Base-by-base conservation (phyloP, 345 rosid genomes). In the Euphorbia pulcherrima region DNA sequence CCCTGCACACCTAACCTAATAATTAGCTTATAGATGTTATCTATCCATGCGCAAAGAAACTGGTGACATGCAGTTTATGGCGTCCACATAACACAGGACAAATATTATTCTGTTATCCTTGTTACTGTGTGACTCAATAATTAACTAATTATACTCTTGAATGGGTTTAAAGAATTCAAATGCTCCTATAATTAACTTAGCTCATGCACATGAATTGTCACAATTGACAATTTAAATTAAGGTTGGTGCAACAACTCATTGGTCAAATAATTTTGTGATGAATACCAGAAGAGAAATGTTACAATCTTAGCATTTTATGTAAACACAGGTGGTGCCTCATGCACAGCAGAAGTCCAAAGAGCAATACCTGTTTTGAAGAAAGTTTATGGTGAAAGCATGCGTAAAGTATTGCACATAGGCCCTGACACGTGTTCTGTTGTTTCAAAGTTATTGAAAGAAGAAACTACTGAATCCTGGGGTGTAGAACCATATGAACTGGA, bases 401-500 rank as follows among this genome's bases (percentile, higher is more conserved):
- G 51, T 72, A 92, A 88, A 78, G 96, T 95, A 68, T 76, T 95
- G 83, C 97, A 95, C 30, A 83, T 95, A 27, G 99, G 99, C 50
- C 99, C 99, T 52, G 97, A 95, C 60, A 77, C 97, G 62, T 95
- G 99, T 74, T 83, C 97, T 8, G 88, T 88, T 71, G 96, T 92
- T 69, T 88, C 97, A 54, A 80, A 75, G 64, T 82, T 95, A 51
- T 74, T 90, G 71, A 87, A 90, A 82, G 97, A 88, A 83, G 90
- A 88, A 67, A 96, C 90, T 76, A 88, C 87, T 23, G 97, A 95
- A 82, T 93, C 91, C 14, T 92, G 99, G 99, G 97, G 99, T 37
- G 84, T 92, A 29, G 99, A 95, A 74, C 99, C 99, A 3, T 95
- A 95, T 75, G 99, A 92, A 75, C 78, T 89, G 26, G 99, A 95